A percentile compares a stretch with the other conserved stretches of the same genome.
Conservation (phyloP, 768 basidiomycete species). For the Collybia sordida region DNA sequence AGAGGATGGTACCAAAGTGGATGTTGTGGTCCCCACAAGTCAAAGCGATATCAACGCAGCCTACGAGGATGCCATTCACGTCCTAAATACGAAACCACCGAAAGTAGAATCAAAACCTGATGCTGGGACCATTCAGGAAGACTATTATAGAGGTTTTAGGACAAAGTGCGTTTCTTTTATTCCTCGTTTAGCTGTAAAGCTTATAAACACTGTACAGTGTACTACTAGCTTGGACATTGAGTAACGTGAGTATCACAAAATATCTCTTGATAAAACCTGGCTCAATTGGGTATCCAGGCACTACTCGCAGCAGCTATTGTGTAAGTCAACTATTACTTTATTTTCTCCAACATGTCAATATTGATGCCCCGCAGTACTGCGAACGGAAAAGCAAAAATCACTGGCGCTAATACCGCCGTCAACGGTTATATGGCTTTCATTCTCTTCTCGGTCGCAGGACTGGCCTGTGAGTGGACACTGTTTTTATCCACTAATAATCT, state of each 20-base stretch:
- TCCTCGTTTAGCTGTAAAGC: background rate
- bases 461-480: slow-evolving; percentile 66
- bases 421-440: slow-evolving; percentile 90
- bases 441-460: slow-evolving; percentile 82
- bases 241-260: slow-evolving; percentile 57
- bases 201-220: slow-evolving; percentile 33
- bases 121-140: slow-evolving; percentile 65
- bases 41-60: slow-evolving; percentile 87
- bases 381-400: slow-evolving; percentile 48
- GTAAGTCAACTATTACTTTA: slow-evolving; percentile 36
- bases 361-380: slow-evolving; percentile 31
- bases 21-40: slow-evolving; percentile 81
- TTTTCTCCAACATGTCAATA: background rate
- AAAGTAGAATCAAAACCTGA: slow-evolving; percentile 68
- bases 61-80: slow-evolving; percentile 89
- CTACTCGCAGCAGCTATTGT: slow-evolving; percentile 75
- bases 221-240: slow-evolving; percentile 84
- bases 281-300: slow-evolving; percentile 36
- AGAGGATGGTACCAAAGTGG: slow-evolving; percentile 72
- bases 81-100: slow-evolving; percentile 75
- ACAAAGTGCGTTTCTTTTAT: slow-evolving; percentile 65
- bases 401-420: slow-evolving; percentile 53
- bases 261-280: background rate
- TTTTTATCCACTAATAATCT: background rate
- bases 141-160: slow-evolving; percentile 86